Conservation (phyloP, 2,329 filamentous ascomycete genomes). For the Cladophialophora chaetospira region DNA sequence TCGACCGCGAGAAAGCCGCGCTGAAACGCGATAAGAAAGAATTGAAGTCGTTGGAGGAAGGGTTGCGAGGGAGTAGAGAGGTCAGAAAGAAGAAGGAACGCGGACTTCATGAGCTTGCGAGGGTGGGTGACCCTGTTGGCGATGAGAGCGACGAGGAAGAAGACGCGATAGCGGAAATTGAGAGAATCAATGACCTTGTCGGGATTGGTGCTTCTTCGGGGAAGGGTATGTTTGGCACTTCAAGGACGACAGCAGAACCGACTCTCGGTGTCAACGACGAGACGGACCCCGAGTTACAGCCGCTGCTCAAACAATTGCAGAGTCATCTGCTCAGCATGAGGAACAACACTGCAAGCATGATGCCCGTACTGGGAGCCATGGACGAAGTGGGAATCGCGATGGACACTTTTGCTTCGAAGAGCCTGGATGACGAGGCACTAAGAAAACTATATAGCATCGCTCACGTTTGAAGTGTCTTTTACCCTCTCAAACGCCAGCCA, state of each 20-base stretch:
- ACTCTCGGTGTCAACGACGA: not conserved
- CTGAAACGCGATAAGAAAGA: constrained; percentile 45
- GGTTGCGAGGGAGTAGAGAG: constrained; percentile 43
- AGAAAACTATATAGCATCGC: constrained; percentile 2
- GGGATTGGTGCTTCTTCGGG: constrained; percentile 2
- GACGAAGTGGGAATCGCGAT: constrained; percentile 15
- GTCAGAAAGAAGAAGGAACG: constrained; percentile 42
- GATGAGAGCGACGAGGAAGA: constrained; percentile 37
- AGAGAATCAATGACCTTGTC: constrained; percentile 6
- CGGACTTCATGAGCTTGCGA: constrained; percentile 37
- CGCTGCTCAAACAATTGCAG: constrained; percentile 44
- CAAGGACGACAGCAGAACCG: not conserved
- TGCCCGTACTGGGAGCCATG: constrained; percentile 20
- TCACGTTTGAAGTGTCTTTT: not conserved
- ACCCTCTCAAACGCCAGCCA: not conserved
- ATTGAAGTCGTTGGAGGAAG: constrained; percentile 46
- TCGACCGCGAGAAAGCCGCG: constrained; percentile 46
- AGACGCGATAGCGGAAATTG: not conserved
- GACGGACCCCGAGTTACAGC: constrained; percentile 40
- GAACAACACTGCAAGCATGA: constrained; percentile 38
- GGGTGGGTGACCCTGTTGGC: constrained; percentile 26
- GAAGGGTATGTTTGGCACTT: not conserved
- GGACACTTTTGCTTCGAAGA: constrained; percentile 17
- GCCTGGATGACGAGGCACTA: constrained; percentile 5
- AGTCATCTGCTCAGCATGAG: constrained; percentile 49